Percentiles rank a stretch among this genome's conserved stretches.
Conservation (phyloP, 768 basidiomycete genomes). For the Suillus cothurnatus region DNA sequence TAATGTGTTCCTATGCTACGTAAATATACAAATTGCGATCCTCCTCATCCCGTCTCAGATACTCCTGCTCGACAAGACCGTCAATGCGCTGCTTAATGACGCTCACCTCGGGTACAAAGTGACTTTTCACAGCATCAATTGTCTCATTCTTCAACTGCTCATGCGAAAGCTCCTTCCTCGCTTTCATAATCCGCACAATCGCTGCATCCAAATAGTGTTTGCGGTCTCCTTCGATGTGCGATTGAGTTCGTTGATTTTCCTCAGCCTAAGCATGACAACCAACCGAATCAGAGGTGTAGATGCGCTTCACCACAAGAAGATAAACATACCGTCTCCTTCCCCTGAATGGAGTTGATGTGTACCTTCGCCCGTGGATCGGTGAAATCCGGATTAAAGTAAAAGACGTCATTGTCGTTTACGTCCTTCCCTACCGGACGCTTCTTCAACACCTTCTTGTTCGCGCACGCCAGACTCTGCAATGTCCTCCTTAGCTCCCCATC, state of each 20-base stretch:
- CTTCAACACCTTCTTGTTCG: conserved; percentile 83
- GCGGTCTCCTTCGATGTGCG: conserved; percentile 84
- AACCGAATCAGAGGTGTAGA: background rate
- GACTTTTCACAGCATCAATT: conserved; percentile 82
- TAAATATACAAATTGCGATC: conserved; percentile 78
- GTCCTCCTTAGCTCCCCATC: conserved; percentile 76
- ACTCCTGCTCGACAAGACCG: conserved; percentile 82
- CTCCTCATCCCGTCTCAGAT: conserved; percentile 73
- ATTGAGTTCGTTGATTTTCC: conserved; percentile 81
- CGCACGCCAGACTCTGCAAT: conserved; percentile 90
- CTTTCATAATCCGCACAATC: conserved; percentile 97
- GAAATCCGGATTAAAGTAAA: conserved; percentile 83
- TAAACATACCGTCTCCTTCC: conserved; percentile 78
- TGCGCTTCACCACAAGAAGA: background rate
- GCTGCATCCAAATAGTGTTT: conserved; percentile 88
- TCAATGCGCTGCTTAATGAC: conserved; percentile 87
- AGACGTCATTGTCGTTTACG: conserved; percentile 78
- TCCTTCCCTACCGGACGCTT: conserved; percentile 82
- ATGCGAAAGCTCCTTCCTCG: conserved; percentile 79
- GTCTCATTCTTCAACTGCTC: conserved; percentile 81
- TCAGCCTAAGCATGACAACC: conserved; percentile 58
- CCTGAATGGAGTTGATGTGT: conserved; percentile 95
- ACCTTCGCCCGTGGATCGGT: conserved; percentile 76
- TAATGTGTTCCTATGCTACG: conserved; percentile 56
- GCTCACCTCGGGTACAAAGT: conserved; percentile 84